Base-by-base conservation (phyloP, 2,329 filamentous ascomycete species). In the Annulohypoxylon truncatum region DNA sequence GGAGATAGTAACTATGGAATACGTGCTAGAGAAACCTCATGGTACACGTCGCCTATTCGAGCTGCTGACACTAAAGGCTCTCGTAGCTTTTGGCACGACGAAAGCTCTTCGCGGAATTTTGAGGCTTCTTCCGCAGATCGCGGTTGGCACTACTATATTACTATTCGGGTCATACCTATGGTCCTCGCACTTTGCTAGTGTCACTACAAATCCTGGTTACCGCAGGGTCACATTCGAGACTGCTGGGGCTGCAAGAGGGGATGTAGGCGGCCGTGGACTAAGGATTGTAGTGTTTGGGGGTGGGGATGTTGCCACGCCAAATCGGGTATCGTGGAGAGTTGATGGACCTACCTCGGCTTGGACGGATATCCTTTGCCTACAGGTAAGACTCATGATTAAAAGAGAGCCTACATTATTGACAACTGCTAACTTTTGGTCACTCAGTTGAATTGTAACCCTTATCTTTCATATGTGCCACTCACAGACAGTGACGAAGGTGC, bases 201-300 rank as follows among this genome's bases (percentile, higher is more conserved):
- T 50, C 40, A 28, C 57, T 2, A 52, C 64, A 10, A 62, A 54
- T 18, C 51, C 60, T 40, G 46, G 57, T 13, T 63, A 68, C 38
- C 22, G 24, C 1, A 69, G 33, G 15, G 33, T 64, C 12, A n/a
- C 68, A 29, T 68, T 61, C 59, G 53, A 59, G 18, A 44, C 26
- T 9, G 61, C 33, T 2, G 50, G 61, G 22, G 24, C 13, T n/a
- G 63, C 62, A 59, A 46, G 58, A 18, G 15, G 20, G 15, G 55
- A 38, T 4, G 6, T 26, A 1, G 73, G 66, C 3, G 77, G 77
- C 5, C 35, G n/a, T 7, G 77, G 81, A 2, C 62, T 86, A 64
- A 80, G 84, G 56, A 77, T 87, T 6, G 83, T 87, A 7, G 82
- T 84, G 4, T 87, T 87, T 70, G 84, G 84, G 3, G 84, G 85